Evolutionary conservation across 1,139 yeast species (phyloP), one percentile per base, ranked within the genome.

Genomic region (Candida dubliniensis): DNA sequence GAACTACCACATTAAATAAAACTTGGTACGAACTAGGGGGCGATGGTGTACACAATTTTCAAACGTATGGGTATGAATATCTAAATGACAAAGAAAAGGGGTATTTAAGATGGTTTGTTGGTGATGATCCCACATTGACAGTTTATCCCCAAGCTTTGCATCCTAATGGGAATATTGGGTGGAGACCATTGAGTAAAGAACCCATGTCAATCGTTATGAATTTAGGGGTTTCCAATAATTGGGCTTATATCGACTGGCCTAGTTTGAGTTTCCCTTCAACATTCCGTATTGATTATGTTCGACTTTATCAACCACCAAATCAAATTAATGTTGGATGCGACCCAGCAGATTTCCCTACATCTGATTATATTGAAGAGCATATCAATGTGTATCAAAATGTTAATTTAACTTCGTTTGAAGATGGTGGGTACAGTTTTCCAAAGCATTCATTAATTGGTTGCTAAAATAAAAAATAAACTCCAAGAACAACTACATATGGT

Each of bases 211-310:
- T 89, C 34, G 70, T 89, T 51, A 61, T 88, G 71, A 88, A 88
- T 62, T 63, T 88, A 63, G 96, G 95, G 66, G 66, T 88, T 43
- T 87, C 96, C 8, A 81, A 82, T 50, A 79, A 82, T 44, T 88
- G 96, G 96, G 85, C 88, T 1, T 84, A 84, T 59, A 87, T 88
- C 49, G 87, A 86, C 61, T 87, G 95, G 95, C 75, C 77, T 32
- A 71, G 81, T n/a, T 66, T 88, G 38, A 60, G 63, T 38, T 87
- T 88, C 76, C 96, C 96, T 1, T 76, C 77, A 4, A 74, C 76
- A 2, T 67, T 87, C 76, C 69, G 81, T 46, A 69, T 88, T 43
- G 96, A 88, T 63, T 85, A 82, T 55, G 89, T 88, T 15, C 78
- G 96, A 51, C 61, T 88, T 13, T 88, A 88, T 60, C 96, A 88